A percentile compares a stretch with the other conserved stretches of the same genome.
These are phyloP conservation scores for Pythium apleroticum DNA, from an alignment of 352 stramenopile species.

Conservation along the genomic window DNA sequence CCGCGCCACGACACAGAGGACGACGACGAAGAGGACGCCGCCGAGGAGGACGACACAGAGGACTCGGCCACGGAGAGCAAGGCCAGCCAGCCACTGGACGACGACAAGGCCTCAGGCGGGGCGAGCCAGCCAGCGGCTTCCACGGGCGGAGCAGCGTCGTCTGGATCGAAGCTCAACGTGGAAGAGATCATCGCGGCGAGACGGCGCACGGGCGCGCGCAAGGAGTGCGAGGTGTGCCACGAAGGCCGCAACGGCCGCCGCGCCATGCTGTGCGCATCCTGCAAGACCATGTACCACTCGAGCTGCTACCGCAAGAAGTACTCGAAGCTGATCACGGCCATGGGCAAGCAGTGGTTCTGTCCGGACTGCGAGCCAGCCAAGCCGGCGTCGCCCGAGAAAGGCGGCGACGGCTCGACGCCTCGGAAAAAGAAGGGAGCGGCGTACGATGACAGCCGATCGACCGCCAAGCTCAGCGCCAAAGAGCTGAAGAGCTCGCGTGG, in stretches of 20 bases:
- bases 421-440: slow-evolving; percentile 29
- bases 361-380: slow-evolving; percentile 67
- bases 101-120: neutral
- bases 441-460: neutral
- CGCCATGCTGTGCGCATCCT: slow-evolving; percentile 75
- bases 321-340: slow-evolving; percentile 57
- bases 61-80: slow-evolving; percentile 30
- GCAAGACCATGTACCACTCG: slow-evolving; percentile 84
- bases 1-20: slow-evolving; percentile 42
- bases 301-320: slow-evolving; percentile 85
- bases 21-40: slow-evolving; percentile 19
- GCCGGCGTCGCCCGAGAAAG: slow-evolving; percentile 35
- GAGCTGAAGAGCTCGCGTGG: slow-evolving; percentile 12
- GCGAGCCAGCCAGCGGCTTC: neutral
- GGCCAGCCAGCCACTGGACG: neutral
- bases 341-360: slow-evolving; percentile 78
- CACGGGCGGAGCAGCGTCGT: neutral
- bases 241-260: slow-evolving; percentile 72
- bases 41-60: slow-evolving; percentile 18
- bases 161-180: slow-evolving; percentile 41
- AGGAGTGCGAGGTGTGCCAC: slow-evolving; percentile 75
- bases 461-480: slow-evolving; percentile 10
- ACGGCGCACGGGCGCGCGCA: slow-evolving; percentile 60
- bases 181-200: slow-evolving; percentile 65
- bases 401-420: slow-evolving; percentile 23